A percentile compares a stretch with the other conserved stretches of the same genome.
phyloP scores from a whole-genome alignment of 2,329 filamentous ascomycete genomes.

The Scopulariopsis brevicaulis region DNA sequence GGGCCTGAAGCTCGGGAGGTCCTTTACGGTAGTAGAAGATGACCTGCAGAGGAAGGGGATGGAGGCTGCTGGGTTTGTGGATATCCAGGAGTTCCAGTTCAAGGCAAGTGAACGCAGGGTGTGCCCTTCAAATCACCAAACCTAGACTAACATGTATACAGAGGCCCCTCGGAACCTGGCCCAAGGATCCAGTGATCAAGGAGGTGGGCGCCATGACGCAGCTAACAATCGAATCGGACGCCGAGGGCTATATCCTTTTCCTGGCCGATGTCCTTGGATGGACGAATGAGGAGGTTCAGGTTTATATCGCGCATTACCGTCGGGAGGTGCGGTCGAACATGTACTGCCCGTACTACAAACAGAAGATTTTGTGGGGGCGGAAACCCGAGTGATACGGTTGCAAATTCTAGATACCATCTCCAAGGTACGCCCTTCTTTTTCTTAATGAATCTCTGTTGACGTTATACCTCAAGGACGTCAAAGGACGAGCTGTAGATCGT shows the following conservation, averaged over 20 bases:
- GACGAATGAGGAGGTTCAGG: constrained; percentile 16
- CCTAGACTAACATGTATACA: constrained; percentile 7
- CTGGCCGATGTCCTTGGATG: constrained; percentile 17
- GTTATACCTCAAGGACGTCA: no score
- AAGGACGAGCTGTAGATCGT: no score
- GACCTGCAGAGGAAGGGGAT: constrained; percentile 10
- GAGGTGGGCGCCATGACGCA: constrained; percentile 23
- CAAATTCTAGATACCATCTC: no score
- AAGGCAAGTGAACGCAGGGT: constrained; percentile 23
- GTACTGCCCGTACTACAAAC: constrained; percentile 13
- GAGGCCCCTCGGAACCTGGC: constrained; percentile 32
- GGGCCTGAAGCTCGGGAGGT: constrained; percentile 14
- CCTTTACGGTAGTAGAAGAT: constrained; percentile 12
- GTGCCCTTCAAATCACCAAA: neutral
- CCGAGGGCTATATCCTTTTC: constrained; percentile 11
- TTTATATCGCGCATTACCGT: constrained; percentile 19
- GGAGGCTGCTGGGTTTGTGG: constrained; percentile 23
- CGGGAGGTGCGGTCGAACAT: constrained; percentile 14
- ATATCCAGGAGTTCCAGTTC: constrained; percentile 24
- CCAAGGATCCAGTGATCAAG: constrained; percentile 30
- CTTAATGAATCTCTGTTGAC: no score
- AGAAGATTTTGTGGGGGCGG: constrained; percentile 14
- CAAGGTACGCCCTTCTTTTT: no score
- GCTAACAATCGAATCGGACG: constrained; percentile 10
- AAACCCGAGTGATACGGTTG: constrained; percentile 10